Evolutionary conservation across 805 yeast genomes (phyloP), one percentile per base, ranked within the genome.

Genomic region (Debaryomyces castellii): DNA sequence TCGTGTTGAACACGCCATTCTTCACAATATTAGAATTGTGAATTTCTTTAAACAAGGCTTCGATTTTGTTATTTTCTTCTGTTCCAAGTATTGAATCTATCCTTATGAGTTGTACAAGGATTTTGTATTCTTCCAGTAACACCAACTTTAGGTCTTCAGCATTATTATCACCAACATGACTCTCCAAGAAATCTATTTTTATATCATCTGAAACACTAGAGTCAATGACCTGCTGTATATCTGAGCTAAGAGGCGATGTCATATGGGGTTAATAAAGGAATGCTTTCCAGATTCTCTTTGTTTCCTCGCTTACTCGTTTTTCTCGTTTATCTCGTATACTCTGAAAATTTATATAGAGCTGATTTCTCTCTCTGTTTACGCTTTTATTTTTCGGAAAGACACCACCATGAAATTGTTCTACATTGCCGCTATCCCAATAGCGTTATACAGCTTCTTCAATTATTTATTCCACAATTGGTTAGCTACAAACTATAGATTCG

Each of bases 401-500:
- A 32, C 10, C 39, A 11, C 10, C 28, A 66, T 66, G 70, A 64
- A 61, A 53, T 51, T 63, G 39, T 51, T 61, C 35, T 51, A 50
- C 46, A 48, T 55, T 18, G 51, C 53, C 14, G 53, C 60, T 8
- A 40, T 62, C 11, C 61, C 64, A 5, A 40, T 61, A 36, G 54
- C 52, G n/a, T 27, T 59, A 9, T 66, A 56, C 51, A 52, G 59
- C 18, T 42, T 66, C n/a, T 60, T 69, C 38, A 63, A 67, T 52
- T 55, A 55, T 24, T 58, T 66, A 28, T 69, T 59, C 59, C 50
- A 61, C 44, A 73, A 80, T 18, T 85, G 89, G 87, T 77, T 91
- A 45, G 96, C 96, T 27, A 56, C 59, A 12, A 71, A 76, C 57
- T 92, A 78, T 66, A 73, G 83, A 37, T 92, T 92, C 61, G 94